Evolutionary conservation across 2,329 filamentous ascomycete species (phyloP), one percentile per base, ranked within the genome.

Genomic region (Penicillium psychrosexuale): DNA sequence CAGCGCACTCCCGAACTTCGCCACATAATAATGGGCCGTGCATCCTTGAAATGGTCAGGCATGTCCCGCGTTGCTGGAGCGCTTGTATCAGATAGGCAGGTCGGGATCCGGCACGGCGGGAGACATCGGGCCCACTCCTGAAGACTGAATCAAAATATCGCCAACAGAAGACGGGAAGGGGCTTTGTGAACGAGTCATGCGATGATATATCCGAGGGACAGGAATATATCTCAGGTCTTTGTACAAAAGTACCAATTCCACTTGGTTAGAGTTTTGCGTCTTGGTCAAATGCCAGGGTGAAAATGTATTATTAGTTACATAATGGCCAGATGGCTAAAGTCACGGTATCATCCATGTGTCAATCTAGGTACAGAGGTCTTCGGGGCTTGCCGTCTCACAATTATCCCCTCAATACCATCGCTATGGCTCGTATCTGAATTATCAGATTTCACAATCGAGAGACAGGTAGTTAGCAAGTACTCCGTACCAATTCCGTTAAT

Each of bases 51-150:
- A 40, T 34, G 19, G 8, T 50, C n/a, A 28, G 6, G 12, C 8
- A 19, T 53, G 37, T 53, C 44, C 44, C 51, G 44, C 27, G 40
- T 43, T 30, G 9, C 22, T 34, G 28, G 8, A 45, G 17, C 48
- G 39, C 48, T 53, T 53, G 44, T 47, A 39, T 52, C 28, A 47
- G 52, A 54, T 54, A 54, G 52, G 52, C 52, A 54, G 52, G 52
- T 54, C 52, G 30, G 15, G 34, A n/a, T 50, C 11, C 12, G 24
- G 24, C 22, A 43, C 4, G 24, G 15, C 28, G 19, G 39, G 7
- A 39, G 33, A 22, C 19, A 33, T 37, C 22, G 33, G 46, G 33
- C 24, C 47, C 34, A 54, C 27, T 28, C 15, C 33, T 51, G 46
- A 39, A 51, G 9, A 12, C 30, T 12, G 7, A n/a, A 36, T 7